Evolutionary conservation across 2,329 filamentous ascomycete species (phyloP), one percentile per base, ranked within the genome.

Genomic region (Ampelomyces quisqualis): DNA sequence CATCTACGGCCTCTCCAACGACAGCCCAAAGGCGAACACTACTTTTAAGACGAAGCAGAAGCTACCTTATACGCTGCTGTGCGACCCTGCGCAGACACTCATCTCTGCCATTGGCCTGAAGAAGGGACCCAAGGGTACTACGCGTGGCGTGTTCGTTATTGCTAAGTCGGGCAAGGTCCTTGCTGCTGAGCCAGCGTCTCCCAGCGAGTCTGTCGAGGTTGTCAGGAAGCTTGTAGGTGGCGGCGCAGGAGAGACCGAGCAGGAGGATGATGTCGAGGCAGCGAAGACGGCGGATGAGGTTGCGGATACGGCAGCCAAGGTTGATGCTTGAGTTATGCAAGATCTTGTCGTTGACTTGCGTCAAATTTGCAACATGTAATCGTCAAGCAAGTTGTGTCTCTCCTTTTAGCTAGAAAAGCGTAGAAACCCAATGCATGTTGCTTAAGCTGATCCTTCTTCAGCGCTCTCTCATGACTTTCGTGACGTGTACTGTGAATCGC

Each of bases 31-130:
- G 73, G 82, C 89, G 60, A 98, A 98, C 75, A 90, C 88, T 17
- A 88, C 82, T 31, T 98, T 97, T 79, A 86, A 89, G 72, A 84
- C 82, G 27, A 95, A 95, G 75, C 88, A 97, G 70, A 88, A 86
- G 50, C 80, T 97, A 38, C 88, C 85, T 4, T 98, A 95, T 69
- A 76, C 86, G 23, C 81, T 98, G 31, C 80, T 98, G 27, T 97
- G 90, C 73, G 90, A 98, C 68, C 79, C 84, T 5, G 72, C 73
- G 36, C 80, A 78, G 19, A 82, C 80, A 2, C 78, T 98, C 44
- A 95, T 97, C 58, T 76, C 69, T 9, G 90, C 90, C 40, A 86
- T 97, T 64, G 91, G 90, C n/a, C 72, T 97, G 53, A 90, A 90
- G 74, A 96, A 96, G 74, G 69, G 76, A 6, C 85, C 86, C 31